Conservation (phyloP, 2,329 filamentous ascomycete species). For the Annulohypoxylon truncatum region DNA sequence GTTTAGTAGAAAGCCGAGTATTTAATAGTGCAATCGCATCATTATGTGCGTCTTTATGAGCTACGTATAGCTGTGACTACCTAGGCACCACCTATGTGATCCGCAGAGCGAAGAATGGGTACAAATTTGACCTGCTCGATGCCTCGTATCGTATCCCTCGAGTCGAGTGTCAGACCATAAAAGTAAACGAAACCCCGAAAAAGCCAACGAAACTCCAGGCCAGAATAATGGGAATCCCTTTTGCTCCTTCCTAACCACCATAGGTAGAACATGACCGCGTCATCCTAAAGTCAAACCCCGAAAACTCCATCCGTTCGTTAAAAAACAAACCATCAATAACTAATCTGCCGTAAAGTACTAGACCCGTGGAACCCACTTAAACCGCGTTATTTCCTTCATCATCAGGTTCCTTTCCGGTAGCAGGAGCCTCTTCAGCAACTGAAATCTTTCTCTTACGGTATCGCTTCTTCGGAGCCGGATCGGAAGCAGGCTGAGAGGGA, state of each 20-base stretch:
- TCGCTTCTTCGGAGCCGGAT: background rate
- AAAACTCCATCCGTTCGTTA: slow-evolving; percentile 14
- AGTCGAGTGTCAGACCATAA: background rate
- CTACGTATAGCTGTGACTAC: background rate
- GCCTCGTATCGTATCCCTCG: background rate
- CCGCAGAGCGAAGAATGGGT: background rate
- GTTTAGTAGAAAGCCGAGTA: background rate
- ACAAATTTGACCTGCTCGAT: background rate
- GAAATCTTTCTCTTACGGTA: background rate
- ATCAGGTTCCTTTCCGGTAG: too few species aligned
- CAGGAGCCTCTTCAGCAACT: background rate
- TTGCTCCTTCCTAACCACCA: background rate
- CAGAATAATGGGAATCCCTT: slow-evolving; percentile 7
- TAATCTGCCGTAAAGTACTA: background rate
- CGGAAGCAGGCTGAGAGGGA: background rate
- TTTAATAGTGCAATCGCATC: background rate
- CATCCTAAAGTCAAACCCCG: background rate
- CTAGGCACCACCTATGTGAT: background rate
- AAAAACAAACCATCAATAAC: slow-evolving; percentile 3
- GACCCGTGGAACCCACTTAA: too few species aligned
- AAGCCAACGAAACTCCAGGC: slow-evolving; percentile 17
- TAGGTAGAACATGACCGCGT: slow-evolving; percentile 3
- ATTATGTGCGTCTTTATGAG: background rate
- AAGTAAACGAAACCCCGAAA: background rate
- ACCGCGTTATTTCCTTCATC: background rate